Evolutionary conservation across 805 yeast genomes (phyloP).

Genomic region (Schwanniomyces sp.): DNA sequence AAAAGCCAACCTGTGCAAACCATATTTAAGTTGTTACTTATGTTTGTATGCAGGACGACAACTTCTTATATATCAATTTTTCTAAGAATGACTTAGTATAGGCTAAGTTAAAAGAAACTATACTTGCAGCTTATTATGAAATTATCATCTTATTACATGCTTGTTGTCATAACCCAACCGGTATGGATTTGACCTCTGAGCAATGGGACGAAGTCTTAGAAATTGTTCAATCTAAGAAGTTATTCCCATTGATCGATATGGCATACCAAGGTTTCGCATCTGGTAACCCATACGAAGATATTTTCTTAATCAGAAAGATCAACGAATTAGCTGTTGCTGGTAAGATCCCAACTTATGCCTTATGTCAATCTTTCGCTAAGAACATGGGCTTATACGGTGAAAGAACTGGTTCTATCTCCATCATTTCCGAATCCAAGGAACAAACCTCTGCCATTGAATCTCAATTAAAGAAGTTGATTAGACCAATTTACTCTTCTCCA

Average conservation of each 20-base stretch:
- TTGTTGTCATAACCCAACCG: slow-evolving; percentile 97
- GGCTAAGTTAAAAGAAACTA: slow-evolving; percentile 60
- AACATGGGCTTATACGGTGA: slow-evolving; percentile 51
- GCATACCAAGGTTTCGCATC: slow-evolving; percentile 96
- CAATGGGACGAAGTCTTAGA: slow-evolving; percentile 80
- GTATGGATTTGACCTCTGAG: slow-evolving; percentile 80
- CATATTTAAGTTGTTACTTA: slow-evolving; percentile 77
- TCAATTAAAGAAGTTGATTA: slow-evolving; percentile 77
- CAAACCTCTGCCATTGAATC: slow-evolving; percentile 61
- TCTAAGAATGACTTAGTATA: slow-evolving; percentile 62
- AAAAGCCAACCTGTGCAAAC: no score
- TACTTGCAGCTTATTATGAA: slow-evolving; percentile 55
- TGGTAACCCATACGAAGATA: slow-evolving; percentile 76
- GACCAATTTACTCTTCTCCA: slow-evolving; percentile 91
- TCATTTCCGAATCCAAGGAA: slow-evolving; percentile 56
- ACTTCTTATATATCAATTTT: slow-evolving; percentile 71
- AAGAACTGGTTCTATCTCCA: slow-evolving; percentile 75
- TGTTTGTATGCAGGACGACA: slow-evolving; percentile 63
- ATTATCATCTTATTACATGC: slow-evolving; percentile 81
- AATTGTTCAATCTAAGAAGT: slow-evolving; percentile 53
- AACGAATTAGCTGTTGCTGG: slow-evolving; percentile 51
- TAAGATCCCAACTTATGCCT: slow-evolving; percentile 50
- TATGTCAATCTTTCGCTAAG: slow-evolving; percentile 51
- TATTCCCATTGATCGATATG: slow-evolving; percentile 85
- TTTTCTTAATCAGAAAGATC: slow-evolving; percentile 45